Percentiles rank a stretch among this genome's conserved stretches.
Evolutionary conservation across 2,329 filamentous ascomycete genomes (phyloP).

Genomic region (Pseudogymnoascus pannorum): DNA sequence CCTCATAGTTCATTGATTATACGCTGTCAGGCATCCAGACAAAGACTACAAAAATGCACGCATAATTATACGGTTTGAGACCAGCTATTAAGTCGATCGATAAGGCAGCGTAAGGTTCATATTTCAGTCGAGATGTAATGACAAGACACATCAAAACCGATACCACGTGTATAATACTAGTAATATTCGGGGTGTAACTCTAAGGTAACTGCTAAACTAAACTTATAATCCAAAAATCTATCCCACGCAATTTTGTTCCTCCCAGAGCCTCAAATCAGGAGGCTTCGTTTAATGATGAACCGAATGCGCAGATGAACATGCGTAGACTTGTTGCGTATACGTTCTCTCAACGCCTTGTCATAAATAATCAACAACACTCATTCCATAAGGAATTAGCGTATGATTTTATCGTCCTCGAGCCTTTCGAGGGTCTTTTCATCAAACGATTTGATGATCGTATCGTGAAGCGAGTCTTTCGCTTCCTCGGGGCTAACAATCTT

Average conservation of each 20-base stretch:
- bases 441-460: not conserved
- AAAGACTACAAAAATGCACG: too few relatives aligned
- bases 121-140: too few relatives aligned
- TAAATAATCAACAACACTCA: not conserved
- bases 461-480: constrained; percentile 1
- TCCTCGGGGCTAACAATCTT: not conserved
- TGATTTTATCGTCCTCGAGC: not conserved
- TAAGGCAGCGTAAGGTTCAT: too few relatives aligned
- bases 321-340: not conserved
- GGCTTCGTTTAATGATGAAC: not conserved
- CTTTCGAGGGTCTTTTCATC: not conserved
- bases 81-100: too few relatives aligned
- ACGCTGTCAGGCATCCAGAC: too few relatives aligned
- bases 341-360: not conserved
- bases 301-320: not conserved
- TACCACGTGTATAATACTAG: too few relatives aligned
- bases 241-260: not conserved
- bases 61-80: too few relatives aligned
- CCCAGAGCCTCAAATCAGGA: not conserved
- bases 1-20: too few relatives aligned
- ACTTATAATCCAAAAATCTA: not conserved
- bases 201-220: not conserved
- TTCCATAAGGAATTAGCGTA: not conserved
- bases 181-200: not conserved
- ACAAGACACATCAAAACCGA: too few relatives aligned